Base-by-base conservation (phyloP, 192 early-diverging fungal genomes). In the Coemansia sp. region DNA sequence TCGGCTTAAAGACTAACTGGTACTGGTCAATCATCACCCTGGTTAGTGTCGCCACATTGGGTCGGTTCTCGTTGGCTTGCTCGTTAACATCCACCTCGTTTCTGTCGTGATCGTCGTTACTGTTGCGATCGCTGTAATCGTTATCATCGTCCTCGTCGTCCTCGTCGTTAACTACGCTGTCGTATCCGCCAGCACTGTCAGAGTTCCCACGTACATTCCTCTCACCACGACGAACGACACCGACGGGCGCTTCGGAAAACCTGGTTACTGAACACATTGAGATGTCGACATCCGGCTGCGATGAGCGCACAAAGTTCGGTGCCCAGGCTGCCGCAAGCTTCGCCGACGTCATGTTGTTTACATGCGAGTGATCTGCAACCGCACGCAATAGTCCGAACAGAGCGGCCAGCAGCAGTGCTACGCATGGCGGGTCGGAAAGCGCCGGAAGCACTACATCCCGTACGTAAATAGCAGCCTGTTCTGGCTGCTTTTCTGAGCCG, bases 321-420 rank as follows among this genome's bases (percentile, higher is more conserved):
- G 93, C 85, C 87, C 94, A 92, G 2, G 95, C 91, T 12, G 94
- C 87, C 0, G 93, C 90, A 51, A 96, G 79, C 74, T 93, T 94
- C 40, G 83, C 79, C 5, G 90, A 66, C 2, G 90, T 94, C 96
- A 98, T 98, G 63, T 88, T 85, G 86, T 96, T 98, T 1, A 69
- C 67, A 44, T 75, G 68, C 19, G 87, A 82, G 68, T 91, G 81
- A 22, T 86, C 81, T 20, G 92, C 87, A 37, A 95, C 87, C 16
- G 88, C 81, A 42, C 85, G 79, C 44, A 97, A 79, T 25, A 97
- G 87, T 22, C 80, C 69, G 66, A 91, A 91, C n/a, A 93, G 76
- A 43, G 87, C 88, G 43, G 81, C 84, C 45, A 88, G 68, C 49
- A 90, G 67, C 38, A 87, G 60, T 25, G 87, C 64, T 44, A 85